phyloP scores from a whole-genome alignment of 1,139 yeast genomes.

The Blastobotrys malaysiensis region DNA sequence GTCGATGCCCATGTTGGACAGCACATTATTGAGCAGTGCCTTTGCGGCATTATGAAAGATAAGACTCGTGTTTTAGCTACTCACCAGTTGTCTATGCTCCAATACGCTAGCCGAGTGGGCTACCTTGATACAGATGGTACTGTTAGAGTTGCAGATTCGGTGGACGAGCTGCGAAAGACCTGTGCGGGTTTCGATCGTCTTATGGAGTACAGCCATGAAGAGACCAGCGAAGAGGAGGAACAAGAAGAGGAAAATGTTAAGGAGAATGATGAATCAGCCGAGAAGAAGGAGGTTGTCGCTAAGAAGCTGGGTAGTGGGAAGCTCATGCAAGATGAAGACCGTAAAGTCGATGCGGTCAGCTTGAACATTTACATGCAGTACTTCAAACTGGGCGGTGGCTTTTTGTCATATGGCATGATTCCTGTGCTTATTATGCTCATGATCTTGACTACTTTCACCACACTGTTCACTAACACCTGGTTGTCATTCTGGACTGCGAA shows the following conservation, averaged over 20 bases:
- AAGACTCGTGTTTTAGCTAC: constrained; percentile 79
- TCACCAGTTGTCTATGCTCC: constrained; percentile 70
- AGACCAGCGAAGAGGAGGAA: constrained; percentile 33
- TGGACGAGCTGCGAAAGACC: constrained; percentile 43
- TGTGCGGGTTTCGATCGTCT: constrained; percentile 47
- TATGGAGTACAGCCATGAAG: constrained; percentile 43
- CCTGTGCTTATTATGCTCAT: constrained; percentile 38
- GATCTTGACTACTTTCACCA: constrained; percentile 52
- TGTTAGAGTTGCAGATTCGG: constrained; percentile 35
- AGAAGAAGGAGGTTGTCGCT: constrained; percentile 17
- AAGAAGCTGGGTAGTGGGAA: constrained; percentile 22
- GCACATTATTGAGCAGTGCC: constrained; percentile 67
- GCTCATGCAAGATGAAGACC: constrained; percentile 44
- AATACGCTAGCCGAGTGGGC: constrained; percentile 61
- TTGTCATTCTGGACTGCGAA: constrained; percentile 73
- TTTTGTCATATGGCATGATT: constrained; percentile 37
- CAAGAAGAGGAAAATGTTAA: constrained; percentile 27
- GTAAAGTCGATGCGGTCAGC: constrained; percentile 45
- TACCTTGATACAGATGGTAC: constrained; percentile 49
- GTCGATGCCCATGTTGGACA: constrained; percentile 90
- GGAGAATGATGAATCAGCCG: constrained; percentile 23
- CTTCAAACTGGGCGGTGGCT: constrained; percentile 53
- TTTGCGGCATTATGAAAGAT: constrained; percentile 49
- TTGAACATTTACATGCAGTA: constrained; percentile 46
- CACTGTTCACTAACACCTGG: constrained; percentile 72